These are phyloP conservation scores for Fagus crenata DNA, from an alignment of 306 rosid species.

Conservation along the genomic window DNA sequence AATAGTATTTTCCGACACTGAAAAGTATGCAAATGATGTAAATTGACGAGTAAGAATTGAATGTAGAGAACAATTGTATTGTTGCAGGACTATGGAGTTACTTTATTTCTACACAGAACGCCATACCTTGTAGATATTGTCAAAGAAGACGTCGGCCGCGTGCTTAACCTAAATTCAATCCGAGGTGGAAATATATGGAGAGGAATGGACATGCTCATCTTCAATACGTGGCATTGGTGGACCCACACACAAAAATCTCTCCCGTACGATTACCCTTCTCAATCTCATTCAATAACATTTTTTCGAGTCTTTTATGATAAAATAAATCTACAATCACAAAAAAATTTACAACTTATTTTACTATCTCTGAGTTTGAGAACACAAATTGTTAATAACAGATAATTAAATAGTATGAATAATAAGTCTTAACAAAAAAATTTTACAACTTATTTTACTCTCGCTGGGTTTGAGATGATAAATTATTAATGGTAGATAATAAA, in stretches of 20 bases:
- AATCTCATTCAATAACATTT: not conserved
- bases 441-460: too few relatives aligned
- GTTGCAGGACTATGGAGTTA: constrained; percentile 75
- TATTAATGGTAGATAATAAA: too few relatives aligned
- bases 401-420: too few relatives aligned
- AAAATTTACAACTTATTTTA: too few relatives aligned
- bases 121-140: constrained; percentile 83
- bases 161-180: constrained; percentile 66
- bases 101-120: constrained; percentile 63
- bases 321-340: too few relatives aligned
- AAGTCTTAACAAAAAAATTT: too few relatives aligned
- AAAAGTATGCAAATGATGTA: too few relatives aligned
- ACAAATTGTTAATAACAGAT: too few relatives aligned
- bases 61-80: constrained; percentile 2
- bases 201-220: constrained; percentile 78
- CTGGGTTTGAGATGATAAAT: too few relatives aligned
- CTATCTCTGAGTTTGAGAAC: too few relatives aligned
- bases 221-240: constrained; percentile 99
- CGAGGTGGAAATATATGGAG: constrained; percentile 70
- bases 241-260: constrained; percentile 72
- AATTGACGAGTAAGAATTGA: too few relatives aligned
- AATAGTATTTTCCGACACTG: too few relatives aligned
- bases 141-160: constrained; percentile 58
- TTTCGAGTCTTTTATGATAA: not conserved
- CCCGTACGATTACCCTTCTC: constrained; percentile 45